Evolutionary conservation across 805 yeast genomes (phyloP).

Genomic region (Lipomyces chichibuensis): DNA sequence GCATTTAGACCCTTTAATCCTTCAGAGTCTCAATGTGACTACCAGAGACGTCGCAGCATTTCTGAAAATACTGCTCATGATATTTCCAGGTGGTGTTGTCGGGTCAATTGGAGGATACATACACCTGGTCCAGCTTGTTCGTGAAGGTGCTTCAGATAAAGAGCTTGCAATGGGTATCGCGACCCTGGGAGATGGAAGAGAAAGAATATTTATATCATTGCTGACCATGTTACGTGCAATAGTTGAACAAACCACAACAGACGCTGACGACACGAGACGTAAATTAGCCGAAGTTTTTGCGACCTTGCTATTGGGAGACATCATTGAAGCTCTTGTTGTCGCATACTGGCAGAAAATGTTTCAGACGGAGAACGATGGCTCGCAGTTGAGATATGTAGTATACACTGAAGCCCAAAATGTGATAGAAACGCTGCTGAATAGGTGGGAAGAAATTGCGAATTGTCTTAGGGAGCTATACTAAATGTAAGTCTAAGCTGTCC

Average conservation of each 20-base stretch:
- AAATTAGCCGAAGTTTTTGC: conserved; percentile 1
- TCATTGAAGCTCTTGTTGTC: not conserved
- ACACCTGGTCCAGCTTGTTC: not conserved
- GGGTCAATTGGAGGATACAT: not conserved
- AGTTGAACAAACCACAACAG: not conserved
- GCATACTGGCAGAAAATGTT: not conserved
- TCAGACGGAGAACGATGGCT: not conserved
- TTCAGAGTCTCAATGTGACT: not conserved
- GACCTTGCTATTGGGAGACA: not conserved
- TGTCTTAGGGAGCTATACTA: not conserved
- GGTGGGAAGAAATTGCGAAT: not conserved
- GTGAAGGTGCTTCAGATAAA: not conserved
- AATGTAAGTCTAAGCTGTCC: not conserved
- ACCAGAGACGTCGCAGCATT: not conserved
- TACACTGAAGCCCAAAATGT: not conserved
- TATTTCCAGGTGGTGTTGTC: not conserved
- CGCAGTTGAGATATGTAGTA: not conserved
- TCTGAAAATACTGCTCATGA: not conserved
- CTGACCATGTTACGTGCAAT: not conserved
- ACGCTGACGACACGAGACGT: not conserved
- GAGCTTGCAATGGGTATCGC: not conserved
- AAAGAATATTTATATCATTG: not conserved
- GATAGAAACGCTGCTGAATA: not conserved
- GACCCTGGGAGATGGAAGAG: not conserved
- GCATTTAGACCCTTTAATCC: not conserved